Conservation (phyloP, 192 early-diverging fungal genomes). For the Dissophora ornata region DNA sequence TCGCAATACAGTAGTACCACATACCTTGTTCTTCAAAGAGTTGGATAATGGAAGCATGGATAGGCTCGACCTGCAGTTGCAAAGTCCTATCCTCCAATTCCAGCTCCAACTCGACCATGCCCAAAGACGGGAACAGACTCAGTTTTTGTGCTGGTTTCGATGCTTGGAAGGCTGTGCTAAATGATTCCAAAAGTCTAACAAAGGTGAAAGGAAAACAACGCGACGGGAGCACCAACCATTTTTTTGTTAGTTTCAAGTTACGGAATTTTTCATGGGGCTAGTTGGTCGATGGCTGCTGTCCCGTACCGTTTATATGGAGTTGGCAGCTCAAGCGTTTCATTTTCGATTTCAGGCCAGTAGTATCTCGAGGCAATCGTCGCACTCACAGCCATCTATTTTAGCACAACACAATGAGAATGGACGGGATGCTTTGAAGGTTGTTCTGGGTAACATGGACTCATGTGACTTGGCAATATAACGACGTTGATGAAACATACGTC, state of each 20-base stretch:
- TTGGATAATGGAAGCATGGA: slow-evolving; percentile 65
- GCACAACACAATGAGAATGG: no score
- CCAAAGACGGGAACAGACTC: slow-evolving; percentile 62
- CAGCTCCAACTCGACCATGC: slow-evolving; percentile 65
- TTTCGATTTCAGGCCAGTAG: slow-evolving; percentile 69
- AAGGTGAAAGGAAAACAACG: not conserved
- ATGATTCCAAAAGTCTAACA: slow-evolving; percentile 56
- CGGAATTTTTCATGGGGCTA: no score
- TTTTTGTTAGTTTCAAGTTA: no score
- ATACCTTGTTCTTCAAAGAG: slow-evolving; percentile 54
- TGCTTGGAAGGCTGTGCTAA: slow-evolving; percentile 56
- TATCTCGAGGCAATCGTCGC: slow-evolving; percentile 68
- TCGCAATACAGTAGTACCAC: not conserved
- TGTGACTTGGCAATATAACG: no score
- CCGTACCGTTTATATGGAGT: slow-evolving; percentile 50
- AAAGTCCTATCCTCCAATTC: slow-evolving; percentile 65
- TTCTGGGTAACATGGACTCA: no score
- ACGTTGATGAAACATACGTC: slow-evolving; percentile 24
- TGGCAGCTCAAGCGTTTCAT: slow-evolving; percentile 55
- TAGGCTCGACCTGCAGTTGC: slow-evolving; percentile 59
- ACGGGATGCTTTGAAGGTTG: no score
- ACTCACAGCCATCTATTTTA: slow-evolving; percentile 48
- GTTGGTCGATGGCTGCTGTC: no score
- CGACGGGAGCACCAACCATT: no score
- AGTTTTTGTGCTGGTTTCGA: slow-evolving; percentile 72